Evolutionary conservation across 306 rosid genomes (phyloP), one percentile per base, ranked within the genome.

Genomic region (Arachis hypogaea): DNA sequence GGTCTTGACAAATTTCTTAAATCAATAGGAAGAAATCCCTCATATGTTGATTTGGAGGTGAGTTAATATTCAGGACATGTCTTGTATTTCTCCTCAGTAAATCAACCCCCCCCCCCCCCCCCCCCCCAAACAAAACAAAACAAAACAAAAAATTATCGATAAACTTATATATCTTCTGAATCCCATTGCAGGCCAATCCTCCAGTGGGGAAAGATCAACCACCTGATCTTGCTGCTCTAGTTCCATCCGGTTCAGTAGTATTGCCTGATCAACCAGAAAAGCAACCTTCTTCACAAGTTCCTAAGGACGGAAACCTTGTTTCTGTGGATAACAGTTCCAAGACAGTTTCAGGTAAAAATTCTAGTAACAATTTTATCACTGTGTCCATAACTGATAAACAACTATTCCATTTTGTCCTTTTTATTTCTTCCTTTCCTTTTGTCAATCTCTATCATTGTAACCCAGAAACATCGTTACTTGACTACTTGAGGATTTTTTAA

Each of bases 11-110:
- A 74, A 78, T 95, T 95, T 80, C 89, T 95, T 44, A 88, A 76
- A 63, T 86, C 97, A 78, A 80, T 92, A 38, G 91, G 90, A 74
- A 88, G 97, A 79, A 83, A 84, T 44, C 86, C 96, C 71, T 77
- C 96, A 30, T 95, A 90, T 66, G 93, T 92, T 78, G 98, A 95
- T 83, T 74, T 95, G 85, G 98, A 95, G 97, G 99, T 95, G 82
- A 83, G 85, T 74, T 56, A 74, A 75, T 62, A 33, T 71, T 54
- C 43, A 55, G 62, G 68, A 67, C 49, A 29, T 66, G 80, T 69
- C 43, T 63, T 59, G 10, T 66, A 1, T 43, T 7, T 43, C 46
- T 7, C 46, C 5, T 7, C 9, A 7, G 4, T 59, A 45, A 36
- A 59, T 59, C 22, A 22, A 22, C 28, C 28, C 28, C 28, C 28